Base-by-base conservation (phyloP, 2,329 filamentous ascomycete genomes). In the Xylariaceae sp. region DNA sequence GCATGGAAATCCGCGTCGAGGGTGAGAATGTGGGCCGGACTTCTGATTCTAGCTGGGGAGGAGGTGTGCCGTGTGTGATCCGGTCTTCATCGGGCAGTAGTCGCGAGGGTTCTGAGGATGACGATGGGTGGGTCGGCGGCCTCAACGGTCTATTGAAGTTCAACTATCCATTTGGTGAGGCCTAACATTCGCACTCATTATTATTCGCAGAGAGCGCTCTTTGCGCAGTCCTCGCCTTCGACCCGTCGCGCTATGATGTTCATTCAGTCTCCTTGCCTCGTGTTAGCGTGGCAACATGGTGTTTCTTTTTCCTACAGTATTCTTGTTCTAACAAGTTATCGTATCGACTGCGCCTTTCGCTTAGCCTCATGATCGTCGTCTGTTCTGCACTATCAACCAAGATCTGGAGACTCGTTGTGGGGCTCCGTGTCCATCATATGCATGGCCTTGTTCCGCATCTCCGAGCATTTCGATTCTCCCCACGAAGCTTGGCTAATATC, bases 101-200 rank as follows among this genome's bases (percentile, higher is more conserved):
- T 7, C 49, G 65, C 56, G 72, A 70, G 23, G 77, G 75, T 1
- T 71, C 73, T 1, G 83, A 87, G 63, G 83, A 87, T 51, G 91
- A 97, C 69, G 93, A 97, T 73, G 91, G 93, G 15, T 99, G 94
- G 94, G 93, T 99, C 2, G 93, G 93, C 0, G 93, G 94, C 0
- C 75, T 99, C 70, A 99, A 96, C 71, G 90, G 91, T 8, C 73
- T 97, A 69, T 76, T 99, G 67, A 99, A 99, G 77, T 99, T 97
- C 73, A 99, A 99, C 73, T 90, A 96, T 76, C 92, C 93, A 0
- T 97, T 97, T 79, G 94, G 94, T 3, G 67, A 70, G 47, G 53
- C 57, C 23, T 63, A 48, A 45, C 8, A 23, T 30, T 18, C 1
- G 9, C 2, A 13, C 49, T 34, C 48, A 34, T 30, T 30, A 15